Percentiles rank a stretch among this genome's conserved stretches.
Evolutionary conservation across 1,284 basidiomycete genomes (phyloP).

Genomic region (Papiliotrema fonsecae): DNA sequence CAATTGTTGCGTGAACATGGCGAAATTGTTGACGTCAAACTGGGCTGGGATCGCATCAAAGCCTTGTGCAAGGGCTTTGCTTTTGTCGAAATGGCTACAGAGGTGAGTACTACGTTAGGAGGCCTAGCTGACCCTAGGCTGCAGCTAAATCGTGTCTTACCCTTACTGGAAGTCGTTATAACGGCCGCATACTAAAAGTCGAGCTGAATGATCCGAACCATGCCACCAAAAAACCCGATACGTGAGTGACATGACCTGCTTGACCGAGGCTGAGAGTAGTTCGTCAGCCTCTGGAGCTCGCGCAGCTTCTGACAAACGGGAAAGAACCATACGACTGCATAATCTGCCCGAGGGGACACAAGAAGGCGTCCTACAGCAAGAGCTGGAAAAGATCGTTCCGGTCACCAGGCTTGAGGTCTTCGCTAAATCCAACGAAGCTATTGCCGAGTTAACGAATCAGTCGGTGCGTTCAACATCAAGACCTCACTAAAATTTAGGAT

Average conservation of each 20-base stretch:
- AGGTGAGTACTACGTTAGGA: constrained; percentile 53
- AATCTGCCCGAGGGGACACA: constrained; percentile 69
- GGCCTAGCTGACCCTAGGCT: constrained; percentile 50
- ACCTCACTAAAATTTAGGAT: background rate
- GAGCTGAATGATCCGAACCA: constrained; percentile 34
- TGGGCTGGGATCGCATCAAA: constrained; percentile 63
- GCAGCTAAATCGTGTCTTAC: constrained; percentile 66
- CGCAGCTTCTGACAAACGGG: constrained; percentile 53
- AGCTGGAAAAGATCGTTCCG: constrained; percentile 66
- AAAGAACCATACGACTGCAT: constrained; percentile 62
- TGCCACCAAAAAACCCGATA: constrained; percentile 25
- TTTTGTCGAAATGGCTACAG: constrained; percentile 83
- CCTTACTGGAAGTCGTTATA: constrained; percentile 74
- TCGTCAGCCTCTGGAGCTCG: constrained; percentile 5
- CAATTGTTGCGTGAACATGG: constrained; percentile 86
- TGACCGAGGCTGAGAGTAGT: background rate
- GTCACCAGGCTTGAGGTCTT: constrained; percentile 76
- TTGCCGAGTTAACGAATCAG: constrained; percentile 67
- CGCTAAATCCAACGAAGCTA: constrained; percentile 60
- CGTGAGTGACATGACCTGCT: constrained; percentile 10
- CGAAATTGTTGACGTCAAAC: constrained; percentile 68
- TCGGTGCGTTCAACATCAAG: constrained; percentile 55
- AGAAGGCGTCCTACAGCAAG: constrained; percentile 84
- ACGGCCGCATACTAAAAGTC: constrained; percentile 34
- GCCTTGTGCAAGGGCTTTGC: constrained; percentile 79